Conservation (phyloP, 306 rosid species). For the cucumber (Cucumis sativus) region DNA sequence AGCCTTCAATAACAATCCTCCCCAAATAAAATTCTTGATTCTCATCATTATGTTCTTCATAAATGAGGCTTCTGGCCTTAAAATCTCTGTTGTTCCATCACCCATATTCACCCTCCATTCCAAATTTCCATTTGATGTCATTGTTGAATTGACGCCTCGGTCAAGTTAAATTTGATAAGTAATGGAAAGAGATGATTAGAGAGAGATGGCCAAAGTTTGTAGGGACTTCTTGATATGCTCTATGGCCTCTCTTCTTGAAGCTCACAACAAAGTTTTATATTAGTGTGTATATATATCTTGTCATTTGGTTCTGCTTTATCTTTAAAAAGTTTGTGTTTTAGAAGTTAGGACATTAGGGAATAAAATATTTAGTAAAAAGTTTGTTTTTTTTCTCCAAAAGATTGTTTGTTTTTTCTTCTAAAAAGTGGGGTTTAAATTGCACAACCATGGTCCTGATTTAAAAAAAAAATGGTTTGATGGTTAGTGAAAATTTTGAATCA, state of each 20-base stretch:
- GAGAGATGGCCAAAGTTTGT: not conserved
- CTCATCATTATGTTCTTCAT: not conserved
- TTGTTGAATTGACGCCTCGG: not conserved
- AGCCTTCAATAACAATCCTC: slow-evolving; percentile 28
- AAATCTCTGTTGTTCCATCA: not conserved
- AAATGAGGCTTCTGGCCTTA: not conserved
- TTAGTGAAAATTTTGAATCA: not conserved
- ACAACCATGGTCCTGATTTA: not conserved
- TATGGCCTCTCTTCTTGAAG: not conserved
- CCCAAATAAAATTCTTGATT: slow-evolving; percentile 13
- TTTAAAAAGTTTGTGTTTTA: not conserved
- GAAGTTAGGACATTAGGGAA: not conserved
- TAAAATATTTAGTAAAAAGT: no score
- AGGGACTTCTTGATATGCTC: not conserved
- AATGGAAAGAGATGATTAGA: not conserved
- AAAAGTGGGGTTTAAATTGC: not conserved
- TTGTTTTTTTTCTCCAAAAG: not conserved
- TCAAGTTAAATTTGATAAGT: not conserved
- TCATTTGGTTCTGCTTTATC: not conserved
- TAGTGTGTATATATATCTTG: not conserved
- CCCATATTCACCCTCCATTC: slow-evolving; percentile 8
- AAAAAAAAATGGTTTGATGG: not conserved
- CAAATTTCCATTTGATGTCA: not conserved
- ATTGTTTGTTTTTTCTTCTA: not conserved
- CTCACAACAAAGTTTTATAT: not conserved